These are phyloP conservation scores for Vigna mungo DNA, from an alignment of 306 rosid species.

Conservation along the genomic window DNA sequence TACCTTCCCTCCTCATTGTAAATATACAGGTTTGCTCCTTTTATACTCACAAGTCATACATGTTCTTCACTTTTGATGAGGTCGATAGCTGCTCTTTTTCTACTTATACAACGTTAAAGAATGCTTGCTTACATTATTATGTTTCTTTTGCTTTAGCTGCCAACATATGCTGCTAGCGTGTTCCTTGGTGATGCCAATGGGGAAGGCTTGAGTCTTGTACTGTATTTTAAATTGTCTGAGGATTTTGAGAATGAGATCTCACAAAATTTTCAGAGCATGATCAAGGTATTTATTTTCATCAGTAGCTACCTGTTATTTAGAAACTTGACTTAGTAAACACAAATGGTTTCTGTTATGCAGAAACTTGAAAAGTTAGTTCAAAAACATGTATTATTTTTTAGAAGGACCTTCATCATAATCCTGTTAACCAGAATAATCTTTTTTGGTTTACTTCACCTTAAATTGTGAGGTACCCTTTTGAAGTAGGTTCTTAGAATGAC, in stretches of 20 bases:
- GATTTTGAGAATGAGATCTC: slow-evolving; percentile 73
- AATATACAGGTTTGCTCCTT: slow-evolving; percentile 75
- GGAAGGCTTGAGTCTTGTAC: slow-evolving; percentile 92
- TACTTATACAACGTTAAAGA: slow-evolving; percentile 5
- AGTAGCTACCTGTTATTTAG: not conserved
- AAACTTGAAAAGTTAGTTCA: no score
- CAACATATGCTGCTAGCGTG: slow-evolving; percentile 81
- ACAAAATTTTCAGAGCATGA: slow-evolving; percentile 56
- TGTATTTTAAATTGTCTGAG: slow-evolving; percentile 77
- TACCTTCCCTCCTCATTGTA: slow-evolving; percentile 83
- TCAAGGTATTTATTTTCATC: slow-evolving; percentile 59
- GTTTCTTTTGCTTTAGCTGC: slow-evolving; percentile 60
- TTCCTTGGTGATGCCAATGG: slow-evolving; percentile 81
- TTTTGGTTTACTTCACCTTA: slow-evolving; percentile 1
- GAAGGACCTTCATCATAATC: not conserved
- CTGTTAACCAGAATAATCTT: not conserved
- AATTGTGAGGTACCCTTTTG: not conserved
- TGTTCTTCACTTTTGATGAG: slow-evolving; percentile 3
- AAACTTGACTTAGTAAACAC: not conserved
- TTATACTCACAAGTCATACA: not conserved
- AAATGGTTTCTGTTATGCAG: no score
- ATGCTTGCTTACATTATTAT: not conserved
- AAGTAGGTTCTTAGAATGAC: slow-evolving; percentile 6
- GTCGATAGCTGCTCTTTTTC: slow-evolving; percentile 29
- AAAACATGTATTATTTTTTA: not conserved